Evolutionary conservation across 768 basidiomycete genomes (phyloP), one percentile per base, ranked within the genome.

Genomic region (Suillus subalutaceus): DNA sequence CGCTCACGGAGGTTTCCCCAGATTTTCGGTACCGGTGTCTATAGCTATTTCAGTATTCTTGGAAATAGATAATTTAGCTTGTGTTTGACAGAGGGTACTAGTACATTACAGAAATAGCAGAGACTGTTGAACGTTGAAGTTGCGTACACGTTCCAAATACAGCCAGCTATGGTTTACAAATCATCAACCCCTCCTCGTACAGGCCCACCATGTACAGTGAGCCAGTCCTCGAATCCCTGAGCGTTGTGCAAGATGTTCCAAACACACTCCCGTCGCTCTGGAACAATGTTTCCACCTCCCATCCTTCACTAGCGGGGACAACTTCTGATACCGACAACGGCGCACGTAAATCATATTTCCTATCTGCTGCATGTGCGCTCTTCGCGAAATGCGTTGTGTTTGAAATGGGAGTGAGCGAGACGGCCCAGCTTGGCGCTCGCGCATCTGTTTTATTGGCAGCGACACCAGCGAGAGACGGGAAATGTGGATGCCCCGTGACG

Each of bases 211-310:
- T 70, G 67, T 87, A 90, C 18, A 90, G 70, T 0, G 68, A 71
- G 0, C 85, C 86, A 0, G 84, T 82, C 15, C 75, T 69, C 0
- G 80, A 75, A 72, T 91, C 89, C 43, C 80, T 73, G 68, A 90
- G 65, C 1, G 80, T 84, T 9, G 88, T 88, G 9, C 82, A 77
- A 18, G 87, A 86, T 2, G 83, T 77, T 16, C 83, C 81, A 70
- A 90, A 89, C 6, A 83, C 82, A 4, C 81, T 79, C n/a, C 91
- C 90, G 67, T 88, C 80, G 69, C 91, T 92, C 77, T 90, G 90
- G 78, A 90, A 92, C n/a, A 92, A 68, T 0, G 91, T 90, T 70
- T 83, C 80, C 38, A 91, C 63, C 41, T 81, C 79, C 69, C 83
- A 79, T 2, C 77, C 78, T 12, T 67, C 68, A 35, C 78, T 72